Evolutionary conservation across 1,139 yeast species (phyloP), one percentile per base, ranked within the genome.

Genomic region (Ogataea hybrid): DNA sequence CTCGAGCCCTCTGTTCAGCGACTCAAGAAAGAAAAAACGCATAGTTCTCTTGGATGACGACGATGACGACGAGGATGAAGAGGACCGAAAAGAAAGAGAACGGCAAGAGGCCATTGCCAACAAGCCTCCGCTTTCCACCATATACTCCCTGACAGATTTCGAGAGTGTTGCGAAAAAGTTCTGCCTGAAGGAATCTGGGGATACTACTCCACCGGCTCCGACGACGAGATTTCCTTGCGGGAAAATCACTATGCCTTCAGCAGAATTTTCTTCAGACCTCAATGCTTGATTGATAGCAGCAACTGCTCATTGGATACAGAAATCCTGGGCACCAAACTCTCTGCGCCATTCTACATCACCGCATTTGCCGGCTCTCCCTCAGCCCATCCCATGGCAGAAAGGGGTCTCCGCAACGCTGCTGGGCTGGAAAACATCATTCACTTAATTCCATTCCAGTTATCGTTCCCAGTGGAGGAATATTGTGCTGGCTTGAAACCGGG

Each of bases 291-390:
- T 11, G 73, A 74, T 44, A 75, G 71, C 10, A 46, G 59, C 9
- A 50, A 65, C 11, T 61, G 70, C 15, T 68, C 68, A 39, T 53
- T 69, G 11, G 52, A 63, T 16, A 68, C 77, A 8, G 56, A 61
- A 3, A 63, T 77, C 52, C 63, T 75, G 37, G 81, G 80, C 14
- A 47, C 58, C 22, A 56, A 61, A 25, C 64, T 68, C 18, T 58
- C 64, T 14, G 66, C 73, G 3, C 89, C 89, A 6, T 71, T 81
- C 49, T 84, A 83, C 45, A 69, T 80, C 39, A 77, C 85, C 10
- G 86, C 88, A 1, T 74, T 82, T 28, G 87, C 86, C 0, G 75
- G 80, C 52, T 84, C 84, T 33, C 71, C 68, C 44, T 68, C 79
- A 63, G 87, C 86, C 1, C 78, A 76, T 51, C 74, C 75, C 0